phyloP scores from a whole-genome alignment of 2,329 filamentous ascomycete species.

The Zarea fungicola region DNA sequence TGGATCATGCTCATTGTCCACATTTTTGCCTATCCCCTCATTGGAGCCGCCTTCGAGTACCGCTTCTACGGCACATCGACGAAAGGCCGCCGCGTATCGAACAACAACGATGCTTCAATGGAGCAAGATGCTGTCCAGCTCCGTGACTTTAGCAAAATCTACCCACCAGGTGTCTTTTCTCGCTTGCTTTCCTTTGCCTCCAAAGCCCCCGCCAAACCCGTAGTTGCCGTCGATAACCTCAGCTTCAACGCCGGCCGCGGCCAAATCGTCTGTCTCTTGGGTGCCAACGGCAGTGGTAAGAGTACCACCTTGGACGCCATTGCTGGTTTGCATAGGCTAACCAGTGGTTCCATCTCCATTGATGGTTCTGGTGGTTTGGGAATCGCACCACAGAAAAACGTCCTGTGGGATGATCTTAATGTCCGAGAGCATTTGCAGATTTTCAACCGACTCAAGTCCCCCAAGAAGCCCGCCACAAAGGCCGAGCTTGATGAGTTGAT shows the following conservation, averaged over 20 bases:
- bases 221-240: constrained; percentile 73
- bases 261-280: constrained; percentile 79
- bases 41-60: constrained; percentile 71
- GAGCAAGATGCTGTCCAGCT: constrained; percentile 59
- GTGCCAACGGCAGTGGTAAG: constrained; percentile 87
- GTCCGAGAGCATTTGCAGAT: constrained; percentile 79
- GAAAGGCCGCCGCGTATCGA: constrained; percentile 47
- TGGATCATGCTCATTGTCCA: constrained; percentile 76
- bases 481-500: constrained; percentile 60
- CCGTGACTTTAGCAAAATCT: constrained; percentile 71
- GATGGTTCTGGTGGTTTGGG: constrained; percentile 75
- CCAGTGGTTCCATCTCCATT: constrained; percentile 70
- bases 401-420: constrained; percentile 84
- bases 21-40: constrained; percentile 68
- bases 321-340: constrained; percentile 72
- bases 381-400: constrained; percentile 88
- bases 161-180: constrained; percentile 60
- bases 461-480: constrained; percentile 48
- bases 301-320: constrained; percentile 86
- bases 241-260: constrained; percentile 67
- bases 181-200: constrained; percentile 39
- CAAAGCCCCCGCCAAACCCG: constrained; percentile 49
- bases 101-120: constrained; percentile 24
- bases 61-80: constrained; percentile 70
- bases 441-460: constrained; percentile 77